A percentile compares a stretch with the other conserved stretches of the same genome.
phyloP scores from a whole-genome alignment of 352 stramenopile genomes.

The Pythium periplocum region DNA sequence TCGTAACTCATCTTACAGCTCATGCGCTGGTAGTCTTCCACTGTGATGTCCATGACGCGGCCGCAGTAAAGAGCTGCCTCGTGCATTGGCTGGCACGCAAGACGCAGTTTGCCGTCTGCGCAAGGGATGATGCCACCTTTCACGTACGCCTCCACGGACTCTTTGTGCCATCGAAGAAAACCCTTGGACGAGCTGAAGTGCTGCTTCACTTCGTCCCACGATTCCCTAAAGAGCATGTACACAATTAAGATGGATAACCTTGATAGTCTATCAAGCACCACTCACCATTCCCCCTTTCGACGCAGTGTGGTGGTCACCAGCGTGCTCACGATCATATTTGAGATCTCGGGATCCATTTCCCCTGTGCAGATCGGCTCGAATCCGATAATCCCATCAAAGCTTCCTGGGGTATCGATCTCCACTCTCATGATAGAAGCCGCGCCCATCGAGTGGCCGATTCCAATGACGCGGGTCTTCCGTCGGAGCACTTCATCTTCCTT shows the following conservation, averaged over 20 bases:
- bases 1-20: constrained; percentile 12
- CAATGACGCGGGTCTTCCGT: constrained; percentile 10
- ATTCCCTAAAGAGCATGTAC: not conserved
- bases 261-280: not conserved
- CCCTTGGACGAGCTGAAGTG: too few species aligned
- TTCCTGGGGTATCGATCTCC: constrained; percentile 32
- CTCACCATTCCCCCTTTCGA: constrained; percentile 11
- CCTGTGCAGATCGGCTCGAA: constrained; percentile 29
- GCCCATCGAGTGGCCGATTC: constrained; percentile 23
- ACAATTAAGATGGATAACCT: too few species aligned
- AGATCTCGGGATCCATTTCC: not conserved
- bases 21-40: constrained; percentile 4
- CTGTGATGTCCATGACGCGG: constrained; percentile 1
- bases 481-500: constrained; percentile 3
- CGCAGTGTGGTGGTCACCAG: constrained; percentile 10
- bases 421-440: constrained; percentile 27
- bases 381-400: constrained; percentile 27
- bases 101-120: too few species aligned
- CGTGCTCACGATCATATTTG: constrained; percentile 4
- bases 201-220: too few species aligned
- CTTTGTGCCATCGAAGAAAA: not conserved
- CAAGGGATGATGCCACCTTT: not conserved
- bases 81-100: too few species aligned
- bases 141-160: constrained; percentile 1
- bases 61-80: constrained; percentile 11